Evolutionary conservation across 2,329 filamentous ascomycete species (phyloP).

Genomic region (Ampelomyces quisqualis): DNA sequence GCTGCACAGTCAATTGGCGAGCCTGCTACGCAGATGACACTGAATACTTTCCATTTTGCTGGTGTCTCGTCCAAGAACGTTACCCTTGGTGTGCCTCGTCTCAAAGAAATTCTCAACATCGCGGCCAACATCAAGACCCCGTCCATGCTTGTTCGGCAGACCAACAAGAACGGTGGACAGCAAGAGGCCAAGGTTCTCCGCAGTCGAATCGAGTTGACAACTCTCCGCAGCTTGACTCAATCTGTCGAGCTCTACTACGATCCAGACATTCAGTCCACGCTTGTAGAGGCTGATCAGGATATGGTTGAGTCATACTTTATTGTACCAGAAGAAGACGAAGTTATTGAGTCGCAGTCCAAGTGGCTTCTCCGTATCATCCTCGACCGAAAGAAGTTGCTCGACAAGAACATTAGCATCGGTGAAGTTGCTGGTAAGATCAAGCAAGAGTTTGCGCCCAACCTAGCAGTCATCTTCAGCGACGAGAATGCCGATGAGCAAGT

Average conservation of each 20-base stretch:
- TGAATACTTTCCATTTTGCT: conserved; percentile 99
- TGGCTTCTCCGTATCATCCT: conserved; percentile 94
- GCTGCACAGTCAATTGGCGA: conserved; percentile 98
- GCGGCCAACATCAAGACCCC: conserved; percentile 98
- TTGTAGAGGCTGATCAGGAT: conserved; percentile 82
- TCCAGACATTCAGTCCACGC: conserved; percentile 81
- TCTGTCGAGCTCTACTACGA: conserved; percentile 98
- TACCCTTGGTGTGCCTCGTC: conserved; percentile 94
- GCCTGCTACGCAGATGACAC: conserved; percentile 97
- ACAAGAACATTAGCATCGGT: conserved; percentile 88
- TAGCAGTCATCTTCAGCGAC: conserved; percentile 94
- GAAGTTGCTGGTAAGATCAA: conserved; percentile 90
- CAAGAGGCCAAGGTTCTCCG: conserved; percentile 83
- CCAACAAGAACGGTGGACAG: conserved; percentile 62
- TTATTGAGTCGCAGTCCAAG: conserved; percentile 70
- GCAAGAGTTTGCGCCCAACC: conserved; percentile 70
- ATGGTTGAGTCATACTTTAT: conserved; percentile 98
- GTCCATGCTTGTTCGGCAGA: conserved; percentile 89
- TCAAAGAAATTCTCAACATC: conserved; percentile 98
- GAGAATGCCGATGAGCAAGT: conserved; percentile 96
- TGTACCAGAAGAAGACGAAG: conserved; percentile 74
- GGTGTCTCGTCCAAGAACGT: conserved; percentile 99
- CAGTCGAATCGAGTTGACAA: conserved; percentile 91
- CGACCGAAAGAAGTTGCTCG: conserved; percentile 89
- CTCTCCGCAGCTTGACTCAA: conserved; percentile 84